Conservation (phyloP, 176 grass and related monocot genomes). For the Dactylis glomerata region DNA sequence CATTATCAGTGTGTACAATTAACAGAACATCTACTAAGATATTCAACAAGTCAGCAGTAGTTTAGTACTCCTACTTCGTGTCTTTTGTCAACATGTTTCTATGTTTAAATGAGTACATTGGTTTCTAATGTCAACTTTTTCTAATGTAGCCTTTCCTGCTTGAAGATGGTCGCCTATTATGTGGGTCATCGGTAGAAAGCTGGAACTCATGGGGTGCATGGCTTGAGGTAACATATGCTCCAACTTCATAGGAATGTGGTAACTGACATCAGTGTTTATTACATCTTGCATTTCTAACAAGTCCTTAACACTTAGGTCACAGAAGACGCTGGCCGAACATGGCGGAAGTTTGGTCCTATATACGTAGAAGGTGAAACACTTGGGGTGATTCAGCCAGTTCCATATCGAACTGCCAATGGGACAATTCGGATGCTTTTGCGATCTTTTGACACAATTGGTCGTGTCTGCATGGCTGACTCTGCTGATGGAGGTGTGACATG, state of each 20-base stretch:
- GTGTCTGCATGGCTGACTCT: conserved; percentile 70
- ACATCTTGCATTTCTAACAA: not conserved
- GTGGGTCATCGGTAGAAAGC: conserved; percentile 97
- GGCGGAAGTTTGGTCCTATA: conserved; percentile 89
- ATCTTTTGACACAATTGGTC: conserved; percentile 64
- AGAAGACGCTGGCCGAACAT: conserved; percentile 59
- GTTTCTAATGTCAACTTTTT: not conserved
- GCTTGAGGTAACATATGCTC: conserved; percentile 63
- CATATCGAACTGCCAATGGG: conserved; percentile 62
- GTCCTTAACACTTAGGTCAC: conserved; percentile 55
- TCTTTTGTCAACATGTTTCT: not conserved
- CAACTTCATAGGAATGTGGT: not conserved
- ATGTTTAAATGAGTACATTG: conserved; percentile 1
- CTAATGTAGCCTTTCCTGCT: conserved; percentile 74
- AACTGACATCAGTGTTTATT: not conserved
- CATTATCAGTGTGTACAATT: not conserved
- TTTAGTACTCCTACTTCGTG: not conserved
- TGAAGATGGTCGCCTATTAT: conserved; percentile 71
- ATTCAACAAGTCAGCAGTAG: not conserved
- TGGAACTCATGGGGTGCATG: conserved; percentile 99
- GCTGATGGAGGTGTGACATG: conserved; percentile 60
- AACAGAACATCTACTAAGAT: not conserved
- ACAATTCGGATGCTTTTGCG: conserved; percentile 70
- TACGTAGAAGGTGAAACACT: conserved; percentile 70
- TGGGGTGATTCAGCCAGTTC: conserved; percentile 94